phyloP scores from a whole-genome alignment of 176 grass and related monocot genomes.

The Cocos nucifera region DNA sequence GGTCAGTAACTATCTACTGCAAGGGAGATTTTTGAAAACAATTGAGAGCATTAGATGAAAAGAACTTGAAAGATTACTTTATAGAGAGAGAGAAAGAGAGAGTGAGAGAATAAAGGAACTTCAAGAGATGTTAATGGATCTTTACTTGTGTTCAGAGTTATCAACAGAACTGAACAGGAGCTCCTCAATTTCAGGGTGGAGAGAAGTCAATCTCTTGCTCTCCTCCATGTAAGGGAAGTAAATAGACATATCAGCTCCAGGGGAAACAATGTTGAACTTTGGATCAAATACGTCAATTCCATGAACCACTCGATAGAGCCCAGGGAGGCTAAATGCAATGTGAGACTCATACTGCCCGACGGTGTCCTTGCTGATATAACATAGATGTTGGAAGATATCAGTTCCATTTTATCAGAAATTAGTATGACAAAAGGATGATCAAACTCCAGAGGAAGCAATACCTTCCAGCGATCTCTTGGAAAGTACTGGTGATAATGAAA shows the following conservation, averaged over 20 bases:
- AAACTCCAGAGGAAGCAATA: not conserved
- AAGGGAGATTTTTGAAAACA: no score
- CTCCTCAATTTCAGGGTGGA: conserved; percentile 90
- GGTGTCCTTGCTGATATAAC: conserved; percentile 67
- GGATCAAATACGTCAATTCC: conserved; percentile 96
- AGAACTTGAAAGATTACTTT: no score
- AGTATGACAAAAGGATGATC: no score
- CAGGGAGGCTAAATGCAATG: conserved; percentile 88
- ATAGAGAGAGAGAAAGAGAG: no score
- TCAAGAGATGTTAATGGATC: no score
- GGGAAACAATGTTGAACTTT: conserved; percentile 98
- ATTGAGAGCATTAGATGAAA: no score
- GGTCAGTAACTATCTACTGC: no score
- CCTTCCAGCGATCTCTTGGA: conserved; percentile 99
- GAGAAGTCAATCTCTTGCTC: conserved; percentile 72
- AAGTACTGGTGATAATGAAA: conserved; percentile 97
- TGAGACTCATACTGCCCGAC: conserved; percentile 92
- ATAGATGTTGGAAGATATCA: not conserved
- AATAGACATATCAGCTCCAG: conserved; percentile 88
- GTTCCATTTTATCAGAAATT: no score
- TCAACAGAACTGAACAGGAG: conserved; percentile 72
- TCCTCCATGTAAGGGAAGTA: conserved; percentile 77
- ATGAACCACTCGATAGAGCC: conserved; percentile 86
- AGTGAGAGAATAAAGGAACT: no score
- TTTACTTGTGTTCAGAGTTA: conserved; percentile 77